Evolutionary conservation across 441 rosid genomes (phyloP).

Genomic region (Erysimum pusillum): DNA sequence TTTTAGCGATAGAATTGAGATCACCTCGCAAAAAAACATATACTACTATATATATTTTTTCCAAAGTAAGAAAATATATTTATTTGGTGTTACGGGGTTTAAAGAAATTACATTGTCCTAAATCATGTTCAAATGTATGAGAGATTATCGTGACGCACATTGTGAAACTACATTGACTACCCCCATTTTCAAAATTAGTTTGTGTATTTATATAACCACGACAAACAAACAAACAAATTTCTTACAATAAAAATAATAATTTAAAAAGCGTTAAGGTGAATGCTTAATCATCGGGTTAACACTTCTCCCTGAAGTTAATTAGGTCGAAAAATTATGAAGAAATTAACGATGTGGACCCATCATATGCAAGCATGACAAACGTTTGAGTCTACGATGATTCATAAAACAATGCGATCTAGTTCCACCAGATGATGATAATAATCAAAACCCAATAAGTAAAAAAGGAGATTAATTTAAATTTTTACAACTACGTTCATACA

Average conservation of each 20-base stretch:
- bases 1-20: not conserved
- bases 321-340: not conserved
- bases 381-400: slow-evolving; percentile 10
- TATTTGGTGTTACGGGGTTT: not conserved
- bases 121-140: slow-evolving; percentile 61
- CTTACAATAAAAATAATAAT: too few species aligned
- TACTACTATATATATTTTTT: too few species aligned
- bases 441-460: slow-evolving; percentile 3
- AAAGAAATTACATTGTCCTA: not conserved
- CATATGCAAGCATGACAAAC: slow-evolving; percentile 30
- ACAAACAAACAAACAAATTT: not conserved
- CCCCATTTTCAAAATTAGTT: slow-evolving; percentile 5
- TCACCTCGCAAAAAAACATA: too few species aligned
- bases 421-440: not conserved
- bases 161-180: slow-evolving; percentile 25
- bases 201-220: slow-evolving; percentile 18
- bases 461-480: not conserved
- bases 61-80: too few species aligned
- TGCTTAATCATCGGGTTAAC: slow-evolving; percentile 25
- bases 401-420: not conserved
- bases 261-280: not conserved
- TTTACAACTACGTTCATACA: not conserved
- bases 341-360: not conserved
- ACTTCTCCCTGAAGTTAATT: slow-evolving; percentile 22
- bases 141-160: slow-evolving; percentile 50